These are phyloP conservation scores for Rhizoctonia solani DNA, from an alignment of 1,284 basidiomycete species.

Conservation along the genomic window DNA sequence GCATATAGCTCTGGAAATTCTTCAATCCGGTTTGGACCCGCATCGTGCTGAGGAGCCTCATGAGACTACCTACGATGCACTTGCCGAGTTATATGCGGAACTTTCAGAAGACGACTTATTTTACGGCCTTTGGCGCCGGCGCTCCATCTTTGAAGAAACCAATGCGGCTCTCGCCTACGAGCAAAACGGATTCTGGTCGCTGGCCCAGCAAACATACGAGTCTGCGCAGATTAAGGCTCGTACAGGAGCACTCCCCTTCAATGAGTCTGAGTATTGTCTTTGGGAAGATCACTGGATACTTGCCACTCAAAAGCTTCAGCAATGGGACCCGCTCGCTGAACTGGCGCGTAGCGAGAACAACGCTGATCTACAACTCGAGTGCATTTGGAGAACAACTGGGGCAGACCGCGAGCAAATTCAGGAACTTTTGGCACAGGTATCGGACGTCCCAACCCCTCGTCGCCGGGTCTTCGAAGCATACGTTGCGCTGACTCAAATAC, in stretches of 20 bases:
- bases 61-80: constrained; percentile 86
- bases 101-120: constrained; percentile 96
- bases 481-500: constrained; percentile 79
- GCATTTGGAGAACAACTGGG: constrained; percentile 82
- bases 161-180: constrained; percentile 93
- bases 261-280: constrained; percentile 93
- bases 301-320: constrained; percentile 93
- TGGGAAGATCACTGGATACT: constrained; percentile 99
- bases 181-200: constrained; percentile 97
- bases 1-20: constrained; percentile 88
- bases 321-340: constrained; percentile 95
- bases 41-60: constrained; percentile 83
- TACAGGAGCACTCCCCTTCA: constrained; percentile 83
- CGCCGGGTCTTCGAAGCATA: constrained; percentile 96
- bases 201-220: constrained; percentile 90
- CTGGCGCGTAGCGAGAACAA: constrained; percentile 92
- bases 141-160: constrained; percentile 87
- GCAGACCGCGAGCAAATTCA: constrained; percentile 77
- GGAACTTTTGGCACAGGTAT: constrained; percentile 79
- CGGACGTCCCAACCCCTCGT: constrained; percentile 88
- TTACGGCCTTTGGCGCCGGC: constrained; percentile 93
- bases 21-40: constrained; percentile 76
- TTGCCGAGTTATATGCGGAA: constrained; percentile 96
- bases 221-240: constrained; percentile 87
- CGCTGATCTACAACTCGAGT: constrained; percentile 90